Base-by-base conservation (phyloP, 805 yeast species). In the Blastobotrys chiropterorum region DNA sequence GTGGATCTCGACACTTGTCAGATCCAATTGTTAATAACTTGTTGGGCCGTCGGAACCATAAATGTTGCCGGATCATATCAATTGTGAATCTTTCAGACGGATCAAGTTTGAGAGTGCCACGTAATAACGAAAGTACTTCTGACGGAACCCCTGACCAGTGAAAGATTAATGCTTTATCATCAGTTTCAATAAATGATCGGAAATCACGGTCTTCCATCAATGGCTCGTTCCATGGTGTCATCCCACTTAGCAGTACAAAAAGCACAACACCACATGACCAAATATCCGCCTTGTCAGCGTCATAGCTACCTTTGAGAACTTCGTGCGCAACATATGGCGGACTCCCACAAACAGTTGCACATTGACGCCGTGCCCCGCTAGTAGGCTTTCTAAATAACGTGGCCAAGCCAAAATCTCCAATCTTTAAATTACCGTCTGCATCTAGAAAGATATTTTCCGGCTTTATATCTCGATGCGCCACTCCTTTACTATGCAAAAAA, bases 291-390 rank as follows among this genome's bases (percentile, higher is more conserved):
- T 86, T 84, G 17, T 83, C 81, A 7, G 96, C 88, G 60, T 85
- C 85, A 45, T 56, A 48, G 44, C 69, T 66, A 45, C 71, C 71
- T 59, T 89, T 95, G 63, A 89, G 83, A 51, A 89, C 69, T 64
- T 90, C 97, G 0, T 97, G 97, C 0, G 97, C 95, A 97, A 90
- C 90, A 68, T 90, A 90, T 56, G 95, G 76, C 68, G 87, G 96
- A 50, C 88, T 81, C 19, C 97, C 97, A 59, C 87, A 82, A 44
- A 71, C 68, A 78, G 83, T 11, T 83, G 53, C 1, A 84, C 78
- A 2, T 82, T 71, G 1, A 87, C 89, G 59, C 84, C 76, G 0
- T 88, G 81, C 90, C 8, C 34, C 34, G 34, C 8, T 26, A 11
- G 34, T 26, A 26, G 34, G 34, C 11, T 26, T 26, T 41, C 74